Conservation (phyloP, 2,329 filamentous ascomycete genomes). For the Daldinia sp. region DNA sequence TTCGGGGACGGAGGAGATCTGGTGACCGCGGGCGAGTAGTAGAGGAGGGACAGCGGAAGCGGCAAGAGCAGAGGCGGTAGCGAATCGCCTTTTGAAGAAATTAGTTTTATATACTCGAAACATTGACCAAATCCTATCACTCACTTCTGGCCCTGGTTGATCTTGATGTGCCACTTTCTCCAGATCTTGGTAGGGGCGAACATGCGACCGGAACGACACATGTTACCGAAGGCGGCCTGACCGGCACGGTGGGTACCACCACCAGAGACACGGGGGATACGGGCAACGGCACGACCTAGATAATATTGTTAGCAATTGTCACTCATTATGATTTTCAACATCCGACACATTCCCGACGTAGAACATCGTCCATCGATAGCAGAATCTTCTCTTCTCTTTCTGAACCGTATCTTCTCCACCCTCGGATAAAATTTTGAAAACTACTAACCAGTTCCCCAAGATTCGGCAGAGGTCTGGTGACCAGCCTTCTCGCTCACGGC, state of each 20-base stretch:
- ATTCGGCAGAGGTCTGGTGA: constrained; percentile 99
- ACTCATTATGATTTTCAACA: background rate
- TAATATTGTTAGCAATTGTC: constrained; percentile 28
- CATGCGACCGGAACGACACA: constrained; percentile 99
- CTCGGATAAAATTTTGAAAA: constrained; percentile 18
- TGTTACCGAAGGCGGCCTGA: constrained; percentile 99
- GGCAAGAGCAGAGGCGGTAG: constrained; percentile 95
- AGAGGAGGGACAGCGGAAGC: constrained; percentile 95
- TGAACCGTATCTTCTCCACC: background rate
- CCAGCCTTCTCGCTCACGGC: constrained; percentile 99
- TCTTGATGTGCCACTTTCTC: constrained; percentile 99
- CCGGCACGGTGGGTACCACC: constrained; percentile 99
- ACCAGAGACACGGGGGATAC: constrained; percentile 99
- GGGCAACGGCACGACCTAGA: constrained; percentile 95
- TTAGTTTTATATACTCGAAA: constrained; percentile 34
- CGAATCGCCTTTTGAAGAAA: constrained; percentile 79
- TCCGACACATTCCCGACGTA: background rate
- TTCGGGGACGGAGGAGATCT: constrained; percentile 89
- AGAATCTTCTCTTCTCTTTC: too few relatives aligned
- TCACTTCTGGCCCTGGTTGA: constrained; percentile 98
- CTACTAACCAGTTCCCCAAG: constrained; percentile 96
- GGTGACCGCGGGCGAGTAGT: constrained; percentile 96
- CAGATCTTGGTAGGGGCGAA: constrained; percentile 99
- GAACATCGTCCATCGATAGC: background rate
- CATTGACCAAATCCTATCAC: constrained; percentile 44